Conservation (phyloP, 1,284 basidiomycete species). For the Pholiota adiposa region DNA sequence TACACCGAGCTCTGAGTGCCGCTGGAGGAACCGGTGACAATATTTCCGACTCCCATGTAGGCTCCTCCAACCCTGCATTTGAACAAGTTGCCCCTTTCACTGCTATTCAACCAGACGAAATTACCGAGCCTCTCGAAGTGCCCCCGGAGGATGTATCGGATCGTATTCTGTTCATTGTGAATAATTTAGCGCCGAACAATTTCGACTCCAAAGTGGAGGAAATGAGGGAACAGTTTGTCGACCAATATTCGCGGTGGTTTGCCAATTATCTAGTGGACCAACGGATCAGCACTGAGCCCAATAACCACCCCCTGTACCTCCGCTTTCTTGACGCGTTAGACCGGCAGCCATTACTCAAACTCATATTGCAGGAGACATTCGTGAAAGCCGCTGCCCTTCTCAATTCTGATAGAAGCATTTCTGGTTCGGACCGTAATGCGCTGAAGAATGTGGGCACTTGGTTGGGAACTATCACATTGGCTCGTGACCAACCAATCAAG, state of each 20-base stretch:
- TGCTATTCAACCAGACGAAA: slow-evolving; percentile 69
- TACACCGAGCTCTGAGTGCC: slow-evolving; percentile 72
- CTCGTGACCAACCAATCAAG: slow-evolving; percentile 90
- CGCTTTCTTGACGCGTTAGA: slow-evolving; percentile 89
- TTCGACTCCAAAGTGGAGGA: slow-evolving; percentile 87
- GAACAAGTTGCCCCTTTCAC: slow-evolving; percentile 68
- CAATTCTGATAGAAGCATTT: slow-evolving; percentile 92
- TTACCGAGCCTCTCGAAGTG: slow-evolving; percentile 63
- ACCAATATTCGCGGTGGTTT: slow-evolving; percentile 91
- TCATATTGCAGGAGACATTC: slow-evolving; percentile 93
- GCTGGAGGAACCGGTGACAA: slow-evolving; percentile 45
- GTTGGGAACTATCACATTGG: slow-evolving; percentile 94
- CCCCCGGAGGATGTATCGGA: slow-evolving; percentile 92
- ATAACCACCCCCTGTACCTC: slow-evolving; percentile 96
- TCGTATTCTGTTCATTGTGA: slow-evolving; percentile 97
- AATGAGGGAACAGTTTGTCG: slow-evolving; percentile 82
- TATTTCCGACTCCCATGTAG: slow-evolving; percentile 42
- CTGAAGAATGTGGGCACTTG: slow-evolving; percentile 96
- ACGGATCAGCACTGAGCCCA: slow-evolving; percentile 94
- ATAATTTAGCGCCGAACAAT: slow-evolving; percentile 95
- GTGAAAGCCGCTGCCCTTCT: slow-evolving; percentile 85
- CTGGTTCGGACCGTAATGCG: slow-evolving; percentile 83
- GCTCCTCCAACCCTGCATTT: slow-evolving; percentile 32
- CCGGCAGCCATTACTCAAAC: slow-evolving; percentile 65
- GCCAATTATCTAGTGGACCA: slow-evolving; percentile 97